Conservation (phyloP, 257 asterid genomes). For the Rubia yunnanensis region DNA sequence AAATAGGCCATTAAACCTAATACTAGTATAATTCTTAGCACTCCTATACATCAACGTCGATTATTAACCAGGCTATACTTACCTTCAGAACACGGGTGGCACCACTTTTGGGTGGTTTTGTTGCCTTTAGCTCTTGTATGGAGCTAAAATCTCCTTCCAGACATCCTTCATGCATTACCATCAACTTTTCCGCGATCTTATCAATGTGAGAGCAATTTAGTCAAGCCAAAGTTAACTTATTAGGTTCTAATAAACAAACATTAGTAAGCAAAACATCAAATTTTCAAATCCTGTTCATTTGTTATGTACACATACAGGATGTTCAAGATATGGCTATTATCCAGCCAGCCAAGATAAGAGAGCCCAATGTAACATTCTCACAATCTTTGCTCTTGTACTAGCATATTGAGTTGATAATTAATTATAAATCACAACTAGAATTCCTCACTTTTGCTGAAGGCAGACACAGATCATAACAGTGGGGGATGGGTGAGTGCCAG, state of each 20-base stretch:
- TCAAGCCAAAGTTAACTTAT: neutral
- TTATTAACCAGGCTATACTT: neutral
- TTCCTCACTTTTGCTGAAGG: neutral
- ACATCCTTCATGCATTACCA: constrained; percentile 71
- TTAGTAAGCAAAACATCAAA: neutral
- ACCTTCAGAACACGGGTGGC: constrained; percentile 39
- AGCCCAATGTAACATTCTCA: neutral
- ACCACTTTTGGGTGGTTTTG: constrained; percentile 23
- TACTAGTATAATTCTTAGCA: too few relatives aligned
- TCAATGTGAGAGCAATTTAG: neutral
- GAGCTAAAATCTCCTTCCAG: constrained; percentile 48
- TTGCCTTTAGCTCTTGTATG: constrained; percentile 33
- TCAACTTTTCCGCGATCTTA: constrained; percentile 49
- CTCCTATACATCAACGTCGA: neutral
- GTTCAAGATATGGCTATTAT: neutral
- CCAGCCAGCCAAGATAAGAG: neutral
- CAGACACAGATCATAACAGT: neutral
- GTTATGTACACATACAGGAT: neutral
- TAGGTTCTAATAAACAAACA: neutral
- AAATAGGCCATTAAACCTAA: too few relatives aligned
- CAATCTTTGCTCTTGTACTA: neutral
- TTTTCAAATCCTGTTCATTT: neutral
- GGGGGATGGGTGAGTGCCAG: too few relatives aligned
- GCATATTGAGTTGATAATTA: neutral
- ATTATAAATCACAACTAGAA: neutral